Percentiles rank a stretch among this genome's conserved stretches.
Conservation (phyloP, 2,329 filamentous ascomycete species). For the Penicillium psychrosexuale region DNA sequence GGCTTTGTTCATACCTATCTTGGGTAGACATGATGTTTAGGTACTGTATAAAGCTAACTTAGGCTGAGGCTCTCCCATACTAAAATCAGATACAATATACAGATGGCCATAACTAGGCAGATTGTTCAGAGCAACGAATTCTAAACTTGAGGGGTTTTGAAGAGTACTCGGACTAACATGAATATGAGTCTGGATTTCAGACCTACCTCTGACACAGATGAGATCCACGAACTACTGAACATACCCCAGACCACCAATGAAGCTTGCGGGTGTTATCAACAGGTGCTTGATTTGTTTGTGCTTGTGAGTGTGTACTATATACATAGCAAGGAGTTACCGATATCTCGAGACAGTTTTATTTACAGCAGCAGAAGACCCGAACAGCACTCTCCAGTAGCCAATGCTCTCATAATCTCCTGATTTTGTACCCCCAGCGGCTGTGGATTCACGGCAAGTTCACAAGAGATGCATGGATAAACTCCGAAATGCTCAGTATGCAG, state of each 20-base stretch:
- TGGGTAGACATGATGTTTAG: neutral
- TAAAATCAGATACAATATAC: too few species aligned
- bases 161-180: neutral
- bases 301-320: neutral
- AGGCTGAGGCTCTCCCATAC: neutral
- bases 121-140: too few species aligned
- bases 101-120: neutral
- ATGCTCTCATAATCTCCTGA: neutral
- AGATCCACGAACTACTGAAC: too few species aligned
- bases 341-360: neutral
- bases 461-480: neutral
- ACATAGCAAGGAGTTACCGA: neutral
- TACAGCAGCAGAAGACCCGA: neutral
- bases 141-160: neutral
- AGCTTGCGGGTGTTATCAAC: too few species aligned
- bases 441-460: too few species aligned
- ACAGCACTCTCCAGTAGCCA: neutral
- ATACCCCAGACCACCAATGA: neutral
- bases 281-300: neutral
- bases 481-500: conserved; percentile 12
- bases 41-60: neutral
- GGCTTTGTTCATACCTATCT: neutral
- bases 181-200: neutral
- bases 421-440: too few species aligned
- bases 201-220: too few species aligned